Percentiles rank a stretch among this genome's conserved stretches.
Conservation (phyloP, 352 stramenopile genomes). For the Phytophthora constricta region DNA sequence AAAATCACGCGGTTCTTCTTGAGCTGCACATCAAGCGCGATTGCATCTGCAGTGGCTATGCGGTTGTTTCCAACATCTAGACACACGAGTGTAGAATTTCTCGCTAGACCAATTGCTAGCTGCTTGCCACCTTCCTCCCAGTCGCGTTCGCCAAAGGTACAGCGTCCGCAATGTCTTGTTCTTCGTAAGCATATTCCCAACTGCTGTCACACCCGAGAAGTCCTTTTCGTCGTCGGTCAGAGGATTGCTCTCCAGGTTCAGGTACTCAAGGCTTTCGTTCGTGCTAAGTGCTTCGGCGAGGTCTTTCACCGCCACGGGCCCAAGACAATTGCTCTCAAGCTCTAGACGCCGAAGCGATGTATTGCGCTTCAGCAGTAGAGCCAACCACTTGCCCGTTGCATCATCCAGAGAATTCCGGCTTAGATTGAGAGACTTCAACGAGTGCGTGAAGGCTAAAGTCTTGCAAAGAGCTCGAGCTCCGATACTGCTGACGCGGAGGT, state of each 20-base stretch:
- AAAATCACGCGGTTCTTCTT: constrained; percentile 58
- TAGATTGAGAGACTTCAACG: constrained; percentile 67
- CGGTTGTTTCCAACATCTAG: constrained; percentile 88
- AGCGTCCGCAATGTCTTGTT: constrained; percentile 73
- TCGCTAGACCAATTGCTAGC: constrained; percentile 57
- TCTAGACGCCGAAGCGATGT: constrained; percentile 68
- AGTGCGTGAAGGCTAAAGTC: constrained; percentile 70
- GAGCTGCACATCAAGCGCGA: constrained; percentile 55
- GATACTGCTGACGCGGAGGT: constrained; percentile 58
- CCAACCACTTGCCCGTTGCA: constrained; percentile 65
- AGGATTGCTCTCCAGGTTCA: constrained; percentile 83
- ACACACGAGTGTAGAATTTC: constrained; percentile 66
- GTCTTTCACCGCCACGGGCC: constrained; percentile 51
- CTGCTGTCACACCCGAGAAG: constrained; percentile 60
- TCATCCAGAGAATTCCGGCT: constrained; percentile 74
- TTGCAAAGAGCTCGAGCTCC: constrained; percentile 75
- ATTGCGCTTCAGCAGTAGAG: constrained; percentile 65
- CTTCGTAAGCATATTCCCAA: constrained; percentile 60
- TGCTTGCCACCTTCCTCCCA: constrained; percentile 77
- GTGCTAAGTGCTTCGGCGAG: constrained; percentile 60
- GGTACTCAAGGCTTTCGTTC: constrained; percentile 61
- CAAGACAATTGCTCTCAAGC: constrained; percentile 72
- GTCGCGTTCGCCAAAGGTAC: constrained; percentile 78
- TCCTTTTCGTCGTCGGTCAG: constrained; percentile 83
- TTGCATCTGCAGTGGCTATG: constrained; percentile 56